Evolutionary conservation across 148 eudicot genomes (phyloP), one percentile per base, ranked within the genome.

Genomic region (Nepenthes gracilis): DNA sequence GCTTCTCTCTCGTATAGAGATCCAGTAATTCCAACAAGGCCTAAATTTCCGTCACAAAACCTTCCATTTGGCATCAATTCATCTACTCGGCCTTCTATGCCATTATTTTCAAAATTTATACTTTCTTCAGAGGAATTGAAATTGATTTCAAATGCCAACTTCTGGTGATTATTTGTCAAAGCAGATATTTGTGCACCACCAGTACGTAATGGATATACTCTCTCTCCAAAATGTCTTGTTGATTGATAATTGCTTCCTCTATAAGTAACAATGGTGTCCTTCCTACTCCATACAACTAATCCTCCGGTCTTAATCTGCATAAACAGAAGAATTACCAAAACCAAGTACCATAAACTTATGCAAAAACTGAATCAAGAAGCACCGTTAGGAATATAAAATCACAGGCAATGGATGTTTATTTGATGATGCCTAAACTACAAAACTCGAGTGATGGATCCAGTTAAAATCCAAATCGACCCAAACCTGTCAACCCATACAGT

Each of bases 281-380:
- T 84, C 72, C 69, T 84, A 54, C 74, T 75, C 95, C 99, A 93
- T 33, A 93, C 91, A 72, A 93, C 99, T 53, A 88, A 64, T 49
- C 99, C 99, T 57, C 92, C 89, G 32, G 91, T 93, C 78, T 93
- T 93, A 40, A 75, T 33, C 99, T 92, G 94, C 71, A 65, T 36
- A 52, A 68, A 36, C 54, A 70, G 13, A 69, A 52, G 59, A 32
- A 55, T 59, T 56, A 37, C 9, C 57, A 33, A n/a, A 35, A 45
- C 6, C 57, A n/a, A 53, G n/a, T n/a, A 12, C 54, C 68, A 32
- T 14, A 7, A 6, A 32, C 36, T 55, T 49, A 49, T 11, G 53
- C 12, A 49, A 11, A 49, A 49, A n/a, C 53, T 40, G 8, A 5
- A 49, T 3, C 53, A 49, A 10, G 12, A 49, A 49, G 10, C 53